phyloP scores from a whole-genome alignment of 306 rosid species.

The Quillaja saponaria region DNA sequence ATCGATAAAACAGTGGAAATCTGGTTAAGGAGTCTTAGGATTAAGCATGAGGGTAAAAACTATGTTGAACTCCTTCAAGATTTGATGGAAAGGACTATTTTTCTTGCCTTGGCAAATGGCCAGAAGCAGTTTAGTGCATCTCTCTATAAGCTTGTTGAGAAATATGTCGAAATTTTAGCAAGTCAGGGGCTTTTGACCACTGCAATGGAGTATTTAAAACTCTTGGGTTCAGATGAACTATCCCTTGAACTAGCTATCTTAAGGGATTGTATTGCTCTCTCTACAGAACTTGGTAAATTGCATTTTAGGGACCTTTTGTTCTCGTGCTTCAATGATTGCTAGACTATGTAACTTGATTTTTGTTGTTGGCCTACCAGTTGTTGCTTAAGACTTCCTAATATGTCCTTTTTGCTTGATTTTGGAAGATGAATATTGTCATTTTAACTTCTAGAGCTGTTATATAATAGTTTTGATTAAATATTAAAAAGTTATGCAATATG shows the following conservation, averaged over 20 bases:
- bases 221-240: conserved; percentile 87
- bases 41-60: conserved; percentile 71
- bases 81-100: conserved; percentile 98
- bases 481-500: no score
- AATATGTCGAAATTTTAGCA: conserved; percentile 94
- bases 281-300: conserved; percentile 70
- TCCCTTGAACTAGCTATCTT: conserved; percentile 82
- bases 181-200: conserved; percentile 88
- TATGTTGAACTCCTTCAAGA: conserved; percentile 97
- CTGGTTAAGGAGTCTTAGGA: conserved; percentile 83
- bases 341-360: not conserved
- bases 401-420: not conserved
- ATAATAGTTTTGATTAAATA: no score
- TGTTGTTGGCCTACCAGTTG: conserved; percentile 18
- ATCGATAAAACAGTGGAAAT: conserved; percentile 96
- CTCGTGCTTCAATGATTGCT: conserved; percentile 5
- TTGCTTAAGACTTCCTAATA: not conserved
- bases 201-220: conserved; percentile 89
- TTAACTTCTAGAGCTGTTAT: no score
- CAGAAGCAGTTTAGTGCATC: conserved; percentile 92
- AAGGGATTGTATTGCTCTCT: conserved; percentile 76
- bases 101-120: conserved; percentile 95
- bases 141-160: conserved; percentile 97
- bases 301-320: not conserved
- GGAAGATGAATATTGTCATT: conserved; percentile 13